Evolutionary conservation across 177 flowering plant genomes (phyloP), one percentile per base, ranked within the genome.

Genomic region (Vitis hybrid): DNA sequence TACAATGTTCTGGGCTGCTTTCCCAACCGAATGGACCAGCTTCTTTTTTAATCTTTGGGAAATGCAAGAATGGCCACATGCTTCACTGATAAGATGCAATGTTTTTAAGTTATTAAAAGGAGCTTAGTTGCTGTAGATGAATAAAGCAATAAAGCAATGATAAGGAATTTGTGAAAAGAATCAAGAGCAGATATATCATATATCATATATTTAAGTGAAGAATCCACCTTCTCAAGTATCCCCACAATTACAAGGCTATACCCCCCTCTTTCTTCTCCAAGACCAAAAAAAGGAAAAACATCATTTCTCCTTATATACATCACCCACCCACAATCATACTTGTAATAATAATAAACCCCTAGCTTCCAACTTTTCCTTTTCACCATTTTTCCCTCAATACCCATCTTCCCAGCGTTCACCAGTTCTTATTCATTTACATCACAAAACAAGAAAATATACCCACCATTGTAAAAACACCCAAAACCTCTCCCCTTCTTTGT

Each of bases 211-310:
- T 69, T 64, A 24, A 72, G 73, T 70, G 79, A 75, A 80, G 65
- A 82, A 82, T 81, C 57, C 82, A 75, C 64, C 76, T 38, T 38
- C 44, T 72, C 73, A 69, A 62, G 73, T 78, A 79, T 78, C 77
- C 77, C 82, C 80, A 80, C 80, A 82, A 73, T 82, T 81, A 83
- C 82, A 82, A 73, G 71, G 78, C 73, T 81, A 75, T 80, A 77
- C 77, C 81, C 81, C 80, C 24, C 24, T 53, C 70, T 50, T 70
- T 64, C 64, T 58, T 71, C 75, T 72, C 76, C 44, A 38, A 38
- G 22, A 44, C 28, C 1, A 17, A 9, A 51, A 73, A 54, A 71
- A 67, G 51, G 63, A 69, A 58, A 78, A 68, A 75, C 62, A 71
- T 47, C 72, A 49, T 60, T 76, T 78, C 77, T 76, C 81, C 63